Conservation (phyloP, 2,329 filamentous ascomycete genomes). For the Chaetoscypha palmicola region DNA sequence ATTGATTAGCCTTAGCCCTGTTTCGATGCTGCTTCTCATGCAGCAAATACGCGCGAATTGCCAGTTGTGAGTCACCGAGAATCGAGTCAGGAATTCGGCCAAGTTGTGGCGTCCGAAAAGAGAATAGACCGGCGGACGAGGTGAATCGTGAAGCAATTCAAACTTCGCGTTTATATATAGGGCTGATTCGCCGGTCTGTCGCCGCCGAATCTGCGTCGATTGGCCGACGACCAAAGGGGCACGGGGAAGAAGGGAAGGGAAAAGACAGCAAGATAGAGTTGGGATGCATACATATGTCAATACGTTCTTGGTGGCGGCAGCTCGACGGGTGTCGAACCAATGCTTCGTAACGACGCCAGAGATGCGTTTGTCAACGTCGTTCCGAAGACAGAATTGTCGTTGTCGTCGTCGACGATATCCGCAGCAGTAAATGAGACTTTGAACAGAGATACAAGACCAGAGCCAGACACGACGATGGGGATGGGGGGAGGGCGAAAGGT, state of each 20-base stretch:
- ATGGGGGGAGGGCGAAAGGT: background rate
- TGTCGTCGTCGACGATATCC: too few species aligned
- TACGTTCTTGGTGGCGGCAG: too few species aligned
- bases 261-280: background rate
- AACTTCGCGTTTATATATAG: constrained; percentile 16
- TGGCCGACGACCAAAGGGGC: constrained; percentile 7
- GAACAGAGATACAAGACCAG: background rate
- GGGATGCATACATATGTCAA: too few species aligned
- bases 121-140: constrained; percentile 8
- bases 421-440: background rate
- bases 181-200: constrained; percentile 24
- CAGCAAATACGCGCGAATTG: background rate
- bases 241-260: background rate
- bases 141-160: constrained; percentile 22
- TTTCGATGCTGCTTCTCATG: constrained; percentile 21
- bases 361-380: too few species aligned
- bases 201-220: constrained; percentile 9
- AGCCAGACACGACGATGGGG: background rate
- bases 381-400: too few species aligned
- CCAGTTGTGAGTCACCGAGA: constrained; percentile 24
- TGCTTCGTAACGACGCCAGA: too few species aligned
- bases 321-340: too few species aligned
- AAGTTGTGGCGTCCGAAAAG: constrained; percentile 18
- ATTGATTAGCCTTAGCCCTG: constrained; percentile 23
- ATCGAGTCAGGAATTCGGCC: constrained; percentile 21